Base-by-base conservation (phyloP, 2,329 filamentous ascomycete species). In the Emericellopsis atlantica region DNA sequence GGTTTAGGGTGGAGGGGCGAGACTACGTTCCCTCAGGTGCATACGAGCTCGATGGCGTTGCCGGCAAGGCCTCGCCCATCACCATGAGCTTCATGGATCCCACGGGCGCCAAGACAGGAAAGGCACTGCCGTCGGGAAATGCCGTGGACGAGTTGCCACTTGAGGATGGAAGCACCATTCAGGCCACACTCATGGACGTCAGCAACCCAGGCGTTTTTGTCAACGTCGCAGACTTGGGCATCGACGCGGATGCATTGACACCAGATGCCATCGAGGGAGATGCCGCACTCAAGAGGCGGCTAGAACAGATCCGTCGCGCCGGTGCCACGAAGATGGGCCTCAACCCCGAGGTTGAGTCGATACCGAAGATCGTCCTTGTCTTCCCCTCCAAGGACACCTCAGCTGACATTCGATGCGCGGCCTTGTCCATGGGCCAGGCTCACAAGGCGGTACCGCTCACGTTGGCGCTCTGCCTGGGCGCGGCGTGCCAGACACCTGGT, bases 131-230 rank as follows among this genome's bases (percentile, higher is more conserved):
- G 0, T 83, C 79, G 0, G 76, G 76, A 0, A 72, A 68, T 32
- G 51, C 59, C 0, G 51, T 68, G 0, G 76, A 84, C 50, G 51
- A 40, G 0, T 59, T 84, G 14, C 59, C 66, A 0, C 39, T 60
- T 4, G 38, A 48, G 0, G 55, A 55, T 11, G 53, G 54, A 4
- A 49, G 42, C 7, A 65, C 61, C 0, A 54, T 76, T 4, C 48
- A 53, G 4, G 73, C 67, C 0, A 79, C 74, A 1, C 72, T 79
- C 22, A 65, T 81, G 1, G 80, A 84, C 45, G 74, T 74, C 1
- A 71, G 71, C 1, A 82, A 81, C 48, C 80, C 79, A 0, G 74
- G 72, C 37, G 66, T 79, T 12, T 84, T 84, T 50, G 60, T 84
- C 1, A 59, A 60, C 7, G 74, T 77, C 0, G 51, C 59, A 2